A percentile compares a stretch with the other conserved stretches of the same genome.
Evolutionary conservation across 192 early-diverging fungal species (phyloP).

Genomic region (Anaeromyces robustus): DNA sequence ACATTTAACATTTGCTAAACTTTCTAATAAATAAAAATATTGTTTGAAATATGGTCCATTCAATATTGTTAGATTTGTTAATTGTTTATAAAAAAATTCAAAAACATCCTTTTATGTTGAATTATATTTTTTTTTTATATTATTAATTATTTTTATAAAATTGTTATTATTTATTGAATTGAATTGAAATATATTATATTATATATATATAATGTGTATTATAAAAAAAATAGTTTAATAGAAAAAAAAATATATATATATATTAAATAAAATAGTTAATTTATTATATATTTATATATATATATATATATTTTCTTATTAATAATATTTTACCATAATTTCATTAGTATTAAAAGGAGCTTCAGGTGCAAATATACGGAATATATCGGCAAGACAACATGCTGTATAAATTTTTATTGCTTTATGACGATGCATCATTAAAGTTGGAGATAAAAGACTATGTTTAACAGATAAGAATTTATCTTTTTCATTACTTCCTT

Average conservation of each 20-base stretch:
- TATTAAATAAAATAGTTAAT: too few relatives aligned
- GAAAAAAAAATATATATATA: too few relatives aligned
- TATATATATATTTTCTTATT: not conserved
- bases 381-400: constrained; percentile 81
- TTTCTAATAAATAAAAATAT: constrained; percentile 78
- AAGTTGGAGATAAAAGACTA: not conserved
- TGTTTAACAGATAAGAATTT: not conserved
- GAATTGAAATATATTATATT: too few relatives aligned
- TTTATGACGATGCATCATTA: constrained; percentile 26
- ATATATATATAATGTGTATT: too few relatives aligned
- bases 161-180: too few relatives aligned
- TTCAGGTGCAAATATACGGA: constrained; percentile 85
- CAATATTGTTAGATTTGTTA: constrained; percentile 41
- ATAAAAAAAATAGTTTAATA: too few relatives aligned
- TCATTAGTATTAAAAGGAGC: constrained; percentile 69
- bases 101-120: constrained; percentile 45
- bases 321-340: constrained; percentile 37
- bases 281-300: too few relatives aligned
- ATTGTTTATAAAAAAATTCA: constrained; percentile 61
- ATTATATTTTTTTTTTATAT: not conserved
- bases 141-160: not conserved
- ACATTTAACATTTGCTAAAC: constrained; percentile 66
- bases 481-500: not conserved
- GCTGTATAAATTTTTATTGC: constrained; percentile 29
- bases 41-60: constrained; percentile 48